Evolutionary conservation across 208 protist species (phyloP).

Genomic region (Zelonia costaricensis): DNA sequence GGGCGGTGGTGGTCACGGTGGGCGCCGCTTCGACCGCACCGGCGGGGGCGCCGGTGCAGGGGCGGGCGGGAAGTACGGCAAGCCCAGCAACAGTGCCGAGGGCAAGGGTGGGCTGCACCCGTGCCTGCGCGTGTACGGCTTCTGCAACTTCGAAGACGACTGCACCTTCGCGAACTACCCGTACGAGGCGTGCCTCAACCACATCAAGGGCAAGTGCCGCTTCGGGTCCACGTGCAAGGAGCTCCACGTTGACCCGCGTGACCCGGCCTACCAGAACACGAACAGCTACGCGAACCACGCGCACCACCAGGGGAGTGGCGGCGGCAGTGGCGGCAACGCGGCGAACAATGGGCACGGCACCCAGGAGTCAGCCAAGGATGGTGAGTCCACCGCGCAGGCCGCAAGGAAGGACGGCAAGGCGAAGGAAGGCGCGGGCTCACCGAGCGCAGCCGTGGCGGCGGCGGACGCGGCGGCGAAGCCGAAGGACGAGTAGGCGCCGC

Average conservation of each 20-base stretch:
- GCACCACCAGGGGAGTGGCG: slow-evolving; percentile 19
- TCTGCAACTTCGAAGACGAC: slow-evolving; percentile 89
- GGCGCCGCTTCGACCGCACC: slow-evolving; percentile 14
- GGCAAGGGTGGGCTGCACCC: slow-evolving; percentile 60
- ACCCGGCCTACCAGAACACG: slow-evolving; percentile 57
- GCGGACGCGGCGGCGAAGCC: background rate
- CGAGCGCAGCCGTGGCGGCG: too few relatives aligned
- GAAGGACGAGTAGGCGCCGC: background rate
- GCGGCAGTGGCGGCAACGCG: background rate
- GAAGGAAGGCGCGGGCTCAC: background rate
- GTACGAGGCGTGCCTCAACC: slow-evolving; percentile 86
- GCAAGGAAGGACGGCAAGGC: background rate
- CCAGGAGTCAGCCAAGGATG: slow-evolving; percentile 1
- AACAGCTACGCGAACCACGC: slow-evolving; percentile 46
- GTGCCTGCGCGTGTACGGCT: slow-evolving; percentile 87
- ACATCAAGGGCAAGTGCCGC: slow-evolving; percentile 92
- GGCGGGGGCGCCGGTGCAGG: slow-evolving; percentile 7
- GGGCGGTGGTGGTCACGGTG: slow-evolving; percentile 4
- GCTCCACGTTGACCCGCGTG: slow-evolving; percentile 73
- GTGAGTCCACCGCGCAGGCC: background rate
- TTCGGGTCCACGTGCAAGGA: slow-evolving; percentile 86
- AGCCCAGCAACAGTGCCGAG: slow-evolving; percentile 14
- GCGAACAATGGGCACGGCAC: slow-evolving; percentile 6
- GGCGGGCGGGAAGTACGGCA: slow-evolving; percentile 27
- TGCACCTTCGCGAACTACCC: slow-evolving; percentile 90